Percentiles rank a stretch among this genome's conserved stretches.
Evolutionary conservation across 148 eudicot genomes (phyloP).

Genomic region (Diospyros kaki): DNA sequence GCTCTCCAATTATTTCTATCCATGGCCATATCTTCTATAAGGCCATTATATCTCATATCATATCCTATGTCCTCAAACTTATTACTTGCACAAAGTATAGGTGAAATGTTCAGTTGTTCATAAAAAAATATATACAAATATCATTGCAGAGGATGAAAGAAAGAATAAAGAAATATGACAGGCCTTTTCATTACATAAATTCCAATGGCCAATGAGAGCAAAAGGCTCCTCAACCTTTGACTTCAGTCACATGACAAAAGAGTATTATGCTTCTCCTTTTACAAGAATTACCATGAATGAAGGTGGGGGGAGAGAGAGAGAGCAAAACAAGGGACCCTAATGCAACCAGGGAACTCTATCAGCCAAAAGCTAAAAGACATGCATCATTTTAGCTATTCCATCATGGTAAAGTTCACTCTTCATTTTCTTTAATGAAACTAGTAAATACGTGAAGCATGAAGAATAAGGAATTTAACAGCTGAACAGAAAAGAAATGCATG

Average conservation of each 20-base stretch:
- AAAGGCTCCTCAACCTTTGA: not conserved
- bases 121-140: too few species aligned
- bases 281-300: not conserved
- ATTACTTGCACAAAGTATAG: not conserved
- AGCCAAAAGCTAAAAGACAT: not conserved
- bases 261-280: too few species aligned
- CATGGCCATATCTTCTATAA: too few species aligned
- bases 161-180: not conserved
- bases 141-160: not conserved
- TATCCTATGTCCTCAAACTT: not conserved
- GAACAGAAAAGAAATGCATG: not conserved
- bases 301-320: not conserved
- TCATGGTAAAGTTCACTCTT: not conserved
- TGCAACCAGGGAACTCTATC: not conserved
- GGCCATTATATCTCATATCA: too few species aligned
- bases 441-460: constrained; percentile 5
- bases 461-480: constrained; percentile 5
- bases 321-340: not conserved
- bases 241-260: not conserved
- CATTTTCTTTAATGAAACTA: not conserved
- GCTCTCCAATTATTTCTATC: too few species aligned
- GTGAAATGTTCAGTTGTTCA: too few species aligned
- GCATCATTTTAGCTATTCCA: not conserved
- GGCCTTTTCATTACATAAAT: too few species aligned
- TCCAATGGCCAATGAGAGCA: not conserved